Evolutionary conservation across 768 basidiomycete species (phyloP), one percentile per base, ranked within the genome.

Genomic region (Lepiota venenata): DNA sequence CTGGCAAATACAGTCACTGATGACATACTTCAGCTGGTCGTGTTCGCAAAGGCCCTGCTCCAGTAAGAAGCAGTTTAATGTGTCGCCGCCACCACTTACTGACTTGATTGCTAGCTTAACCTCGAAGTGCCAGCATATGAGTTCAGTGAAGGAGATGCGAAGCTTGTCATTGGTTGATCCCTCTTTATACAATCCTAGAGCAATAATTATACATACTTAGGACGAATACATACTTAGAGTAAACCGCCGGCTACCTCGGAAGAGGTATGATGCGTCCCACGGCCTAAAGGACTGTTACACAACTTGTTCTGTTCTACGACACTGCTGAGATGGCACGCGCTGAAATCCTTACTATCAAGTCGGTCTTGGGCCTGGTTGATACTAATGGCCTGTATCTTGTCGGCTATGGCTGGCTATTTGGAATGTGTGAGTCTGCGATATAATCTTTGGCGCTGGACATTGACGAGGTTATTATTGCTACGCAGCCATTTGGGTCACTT

Each of bases 1-100:
- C 10, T 58, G 18, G 45, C 50, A 9, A 47, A 52, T 40, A 52
- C 47, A 41, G 41, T 63, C 29, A 63, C 54, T 29, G 20, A 45
- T n/a, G 4, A 14, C 52, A 22, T 56, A 14, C 32, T 59, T 40
- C 58, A 93, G 91, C 94, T 66, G 96, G 96, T 59, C 93, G 96
- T 70, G 85, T 88, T 64, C 89, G 96, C 69, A 92, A 94, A 70
- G 96, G 96, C 42, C 96, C 96, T 64, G 96, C 96, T 69, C 96
- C 96, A 60, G 88, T 91, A 71, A 77, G 88, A 74, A 29, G n/a
- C 16, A 2, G n/a, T 6, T 37, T 29, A 9, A 39, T 38, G 41
- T 10, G 41, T 36, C 9, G n/a, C 32, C 52, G 50, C 52, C 45
- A 52, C 51, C 58, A 3, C 50, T 44, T 52, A 32, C 50, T n/a